Base-by-base conservation (phyloP, 805 yeast species). In the Sungouiella blattae region DNA sequence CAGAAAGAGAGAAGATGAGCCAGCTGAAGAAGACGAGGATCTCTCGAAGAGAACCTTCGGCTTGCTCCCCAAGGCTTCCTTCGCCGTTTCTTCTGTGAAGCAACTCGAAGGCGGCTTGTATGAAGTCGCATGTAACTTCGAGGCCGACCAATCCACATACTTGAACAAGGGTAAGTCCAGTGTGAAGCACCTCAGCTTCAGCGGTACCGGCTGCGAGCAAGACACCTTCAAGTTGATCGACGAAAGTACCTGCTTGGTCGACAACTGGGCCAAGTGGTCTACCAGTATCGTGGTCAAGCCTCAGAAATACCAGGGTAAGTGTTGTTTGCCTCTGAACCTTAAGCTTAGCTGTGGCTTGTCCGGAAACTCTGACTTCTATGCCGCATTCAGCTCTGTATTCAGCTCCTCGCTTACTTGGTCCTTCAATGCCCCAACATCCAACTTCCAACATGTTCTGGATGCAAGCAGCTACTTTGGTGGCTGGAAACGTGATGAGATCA, bases 231-330 rank as follows among this genome's bases (percentile, higher is more conserved):
- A 12, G 3, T 28, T 28, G 31, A 28, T 28, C 21, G 6, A n/a
- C 5, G 18, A 20, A n/a, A 17, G 21, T 8, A 6, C 25, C 21
- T 18, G 16, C 12, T 6, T 12, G 4, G 31, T 28, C 18, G 31
- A 28, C 11, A 28, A 28, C 12, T 28, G 31, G 31, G 31, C 31
- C 4, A 28, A 28, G 18, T 28, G 31, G 31, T 18, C 31, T 7
- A 20, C 31, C 5, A 13, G 16, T 3, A 28, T 28, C 11, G 24
- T 28, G 17, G 31, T 28, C n/a, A 28, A 28, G 12, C 31, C 31
- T 7, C 13, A 18, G 6, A 28, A 20, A n/a, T 18, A 28, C 24
- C 18, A 28, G 1, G 31, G 31, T 6, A 28, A 28, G 18, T 28
- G 31, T 14, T 28, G 31, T 14, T 28, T 28, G 31, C 31, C 31